These are phyloP conservation scores for Rhodotorula glutinis DNA, from an alignment of 1,284 basidiomycete species.

Conservation along the genomic window DNA sequence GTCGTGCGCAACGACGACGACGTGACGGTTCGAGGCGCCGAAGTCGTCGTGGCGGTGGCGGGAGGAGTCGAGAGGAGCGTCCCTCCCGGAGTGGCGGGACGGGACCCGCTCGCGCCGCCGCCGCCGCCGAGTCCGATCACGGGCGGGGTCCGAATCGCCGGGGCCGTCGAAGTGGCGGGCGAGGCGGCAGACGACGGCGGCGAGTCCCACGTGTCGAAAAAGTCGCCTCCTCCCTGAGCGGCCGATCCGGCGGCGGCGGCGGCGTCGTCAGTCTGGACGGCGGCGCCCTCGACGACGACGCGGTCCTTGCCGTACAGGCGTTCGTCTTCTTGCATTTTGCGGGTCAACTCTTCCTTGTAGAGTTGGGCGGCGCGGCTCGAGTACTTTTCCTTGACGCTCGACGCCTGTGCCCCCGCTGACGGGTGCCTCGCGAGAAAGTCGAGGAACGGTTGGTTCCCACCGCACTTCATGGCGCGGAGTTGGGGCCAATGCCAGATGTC, in stretches of 20 bases:
- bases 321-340: conserved; percentile 76
- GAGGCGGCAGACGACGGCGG: conserved; percentile 53
- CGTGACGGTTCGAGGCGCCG: conserved; percentile 51
- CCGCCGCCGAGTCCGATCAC: conserved; percentile 25
- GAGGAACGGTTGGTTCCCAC: conserved; percentile 82
- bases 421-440: conserved; percentile 71
- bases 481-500: conserved; percentile 92
- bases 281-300: conserved; percentile 72
- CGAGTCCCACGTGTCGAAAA: conserved; percentile 95
- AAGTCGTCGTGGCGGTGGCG: conserved; percentile 46
- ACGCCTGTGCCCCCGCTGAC: background rate
- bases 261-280: conserved; percentile 48
- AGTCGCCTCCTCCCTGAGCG: conserved; percentile 60
- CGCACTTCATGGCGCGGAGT: conserved; percentile 93
- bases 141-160: conserved; percentile 24
- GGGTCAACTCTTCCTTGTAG: conserved; percentile 89
- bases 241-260: conserved; percentile 36
- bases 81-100: no score
- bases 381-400: conserved; percentile 63
- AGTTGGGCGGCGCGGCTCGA: conserved; percentile 74
- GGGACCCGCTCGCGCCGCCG: no score
- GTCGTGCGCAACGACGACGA: conserved; percentile 52
- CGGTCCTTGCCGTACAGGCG: conserved; percentile 64
- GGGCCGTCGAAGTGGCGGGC: no score
- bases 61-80: no score